Conservation (phyloP, 2,329 filamentous ascomycete species). For the Scytalidium lignicola region DNA sequence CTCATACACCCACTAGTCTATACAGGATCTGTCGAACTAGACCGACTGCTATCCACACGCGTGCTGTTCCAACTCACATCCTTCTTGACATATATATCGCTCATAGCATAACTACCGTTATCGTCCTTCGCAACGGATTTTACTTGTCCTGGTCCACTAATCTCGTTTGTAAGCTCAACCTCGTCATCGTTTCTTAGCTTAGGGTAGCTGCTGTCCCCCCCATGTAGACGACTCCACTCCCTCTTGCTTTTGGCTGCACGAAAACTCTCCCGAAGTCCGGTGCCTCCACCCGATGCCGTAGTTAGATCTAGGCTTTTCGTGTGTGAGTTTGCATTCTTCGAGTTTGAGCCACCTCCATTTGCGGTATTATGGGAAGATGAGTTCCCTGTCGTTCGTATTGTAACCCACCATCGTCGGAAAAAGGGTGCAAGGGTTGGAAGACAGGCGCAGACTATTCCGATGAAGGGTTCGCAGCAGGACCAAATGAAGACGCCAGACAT, state of each 20-base stretch:
- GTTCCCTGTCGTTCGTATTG: background rate
- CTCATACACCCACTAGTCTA: background rate
- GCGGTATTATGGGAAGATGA: background rate
- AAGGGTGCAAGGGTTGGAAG: constrained; percentile 30
- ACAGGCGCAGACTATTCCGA: constrained; percentile 33
- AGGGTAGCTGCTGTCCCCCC: background rate
- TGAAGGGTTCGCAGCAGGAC: constrained; percentile 29
- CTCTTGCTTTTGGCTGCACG: background rate
- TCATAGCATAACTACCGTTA: background rate
- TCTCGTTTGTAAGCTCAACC: constrained; percentile 7
- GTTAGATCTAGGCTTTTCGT: background rate
- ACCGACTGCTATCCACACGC: background rate
- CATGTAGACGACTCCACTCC: constrained; percentile 1
- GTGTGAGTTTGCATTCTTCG: background rate
- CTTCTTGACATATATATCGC: background rate
- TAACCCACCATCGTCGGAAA: constrained; percentile 19
- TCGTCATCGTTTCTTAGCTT: constrained; percentile 4
- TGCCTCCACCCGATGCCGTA: background rate
- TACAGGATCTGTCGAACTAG: background rate
- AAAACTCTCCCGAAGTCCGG: background rate
- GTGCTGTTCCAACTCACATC: background rate
- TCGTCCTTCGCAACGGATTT: background rate
- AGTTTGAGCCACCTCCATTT: background rate
- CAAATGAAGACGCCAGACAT: constrained; percentile 27
- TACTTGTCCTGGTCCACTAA: background rate